Evolutionary conservation across 495 filamentous ascomycete species (phyloP).

Genomic region (Jackrogersella multiformis): DNA sequence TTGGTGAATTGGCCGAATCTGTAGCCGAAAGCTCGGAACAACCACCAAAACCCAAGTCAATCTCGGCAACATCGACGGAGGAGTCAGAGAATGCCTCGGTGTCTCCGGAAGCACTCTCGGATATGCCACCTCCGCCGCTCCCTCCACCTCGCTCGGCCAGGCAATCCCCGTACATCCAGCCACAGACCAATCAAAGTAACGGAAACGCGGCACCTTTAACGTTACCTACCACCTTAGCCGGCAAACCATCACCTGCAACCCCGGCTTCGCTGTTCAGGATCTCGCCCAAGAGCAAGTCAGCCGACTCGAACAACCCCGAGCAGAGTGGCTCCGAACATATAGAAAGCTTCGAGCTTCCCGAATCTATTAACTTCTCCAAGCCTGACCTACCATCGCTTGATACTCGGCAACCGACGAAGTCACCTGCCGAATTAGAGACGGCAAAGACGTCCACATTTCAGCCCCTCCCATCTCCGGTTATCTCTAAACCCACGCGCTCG

Average conservation of each 20-base stretch:
- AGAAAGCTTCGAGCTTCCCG: conserved; percentile 73
- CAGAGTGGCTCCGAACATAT: conserved; percentile 65
- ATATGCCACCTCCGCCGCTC: conserved; percentile 67
- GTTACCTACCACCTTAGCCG: conserved; percentile 41
- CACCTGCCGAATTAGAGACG: conserved; percentile 45
- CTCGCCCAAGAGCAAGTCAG: conserved; percentile 54
- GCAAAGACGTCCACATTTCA: conserved; percentile 52
- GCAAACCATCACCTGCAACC: conserved; percentile 70
- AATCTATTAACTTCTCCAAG: conserved; percentile 63
- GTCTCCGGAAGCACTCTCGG: conserved; percentile 63
- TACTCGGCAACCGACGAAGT: conserved; percentile 50
- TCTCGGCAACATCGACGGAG: conserved; percentile 51
- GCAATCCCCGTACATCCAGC: conserved; percentile 60
- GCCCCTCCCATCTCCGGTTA: conserved; percentile 58
- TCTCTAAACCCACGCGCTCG: conserved; percentile 51
- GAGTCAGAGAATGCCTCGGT: conserved; percentile 64
- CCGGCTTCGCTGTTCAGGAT: conserved; percentile 85
- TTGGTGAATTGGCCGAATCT: conserved; percentile 61
- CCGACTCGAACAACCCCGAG: conserved; percentile 48
- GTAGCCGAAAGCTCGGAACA: conserved; percentile 33
- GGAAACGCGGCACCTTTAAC: conserved; percentile 28
- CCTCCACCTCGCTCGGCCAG: conserved; percentile 58
- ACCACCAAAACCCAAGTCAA: conserved; percentile 44
- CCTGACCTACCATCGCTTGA: conserved; percentile 58
- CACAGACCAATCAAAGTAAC: conserved; percentile 50